Evolutionary conservation across 2,329 filamentous ascomycete species (phyloP).

Genomic region (Talaromyces piceae): DNA sequence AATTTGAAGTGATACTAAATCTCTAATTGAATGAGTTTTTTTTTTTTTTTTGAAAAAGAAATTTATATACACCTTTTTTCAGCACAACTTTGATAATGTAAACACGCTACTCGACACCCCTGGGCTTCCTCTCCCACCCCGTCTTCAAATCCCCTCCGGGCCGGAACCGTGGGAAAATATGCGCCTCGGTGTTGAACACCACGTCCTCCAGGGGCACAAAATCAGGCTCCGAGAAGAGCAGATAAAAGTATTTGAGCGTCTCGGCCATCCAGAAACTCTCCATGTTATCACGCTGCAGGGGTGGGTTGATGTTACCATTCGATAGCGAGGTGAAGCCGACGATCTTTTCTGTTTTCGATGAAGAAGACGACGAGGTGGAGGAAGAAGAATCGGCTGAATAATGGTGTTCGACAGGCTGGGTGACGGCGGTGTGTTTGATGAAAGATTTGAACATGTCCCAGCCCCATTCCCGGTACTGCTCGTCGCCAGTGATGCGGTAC

Average conservation of each 20-base stretch:
- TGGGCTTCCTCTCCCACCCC: constrained; percentile 29
- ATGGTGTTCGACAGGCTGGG: constrained; percentile 48
- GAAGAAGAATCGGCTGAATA: not conserved
- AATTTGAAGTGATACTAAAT: no score
- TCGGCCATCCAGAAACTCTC: constrained; percentile 99
- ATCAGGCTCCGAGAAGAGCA: constrained; percentile 80
- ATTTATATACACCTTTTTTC: no score
- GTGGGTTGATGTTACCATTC: constrained; percentile 66
- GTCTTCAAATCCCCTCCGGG: constrained; percentile 47
- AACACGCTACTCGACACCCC: not conserved
- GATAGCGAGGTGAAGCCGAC: constrained; percentile 71
- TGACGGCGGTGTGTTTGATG: constrained; percentile 72
- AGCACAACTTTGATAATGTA: no score
- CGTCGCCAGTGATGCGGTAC: constrained; percentile 93
- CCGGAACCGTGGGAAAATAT: constrained; percentile 81
- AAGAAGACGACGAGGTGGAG: not conserved
- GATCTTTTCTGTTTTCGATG: constrained; percentile 21
- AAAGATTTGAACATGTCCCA: constrained; percentile 98
- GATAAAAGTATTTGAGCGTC: constrained; percentile 95
- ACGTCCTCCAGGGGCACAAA: constrained; percentile 77
- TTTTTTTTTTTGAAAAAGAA: no score
- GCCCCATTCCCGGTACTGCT: constrained; percentile 87
- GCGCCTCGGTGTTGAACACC: constrained; percentile 94
- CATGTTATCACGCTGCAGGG: constrained; percentile 77
- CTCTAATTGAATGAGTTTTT: no score